phyloP scores from a whole-genome alignment of 2,329 filamentous ascomycete genomes.

The Calonectria leucothoes region DNA sequence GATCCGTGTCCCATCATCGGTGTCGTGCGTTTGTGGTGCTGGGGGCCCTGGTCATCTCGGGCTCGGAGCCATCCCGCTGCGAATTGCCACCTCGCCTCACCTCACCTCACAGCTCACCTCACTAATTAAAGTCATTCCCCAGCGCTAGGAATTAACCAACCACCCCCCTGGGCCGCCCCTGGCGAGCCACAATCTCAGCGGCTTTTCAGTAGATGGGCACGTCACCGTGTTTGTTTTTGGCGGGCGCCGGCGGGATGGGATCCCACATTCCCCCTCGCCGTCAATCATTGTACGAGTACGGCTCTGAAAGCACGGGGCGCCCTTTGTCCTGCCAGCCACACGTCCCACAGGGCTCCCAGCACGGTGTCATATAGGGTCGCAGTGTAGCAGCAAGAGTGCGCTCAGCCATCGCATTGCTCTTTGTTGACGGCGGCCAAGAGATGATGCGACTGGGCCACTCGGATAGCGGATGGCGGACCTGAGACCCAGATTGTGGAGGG shows the following conservation, averaged over 20 bases:
- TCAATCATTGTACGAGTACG: conserved; percentile 6
- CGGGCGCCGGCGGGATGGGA: background rate
- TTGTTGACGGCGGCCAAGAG: background rate
- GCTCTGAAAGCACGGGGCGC: background rate
- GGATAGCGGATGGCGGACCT: conserved; percentile 11
- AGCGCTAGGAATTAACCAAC: background rate
- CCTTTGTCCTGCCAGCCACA: background rate
- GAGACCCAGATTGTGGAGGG: conserved; percentile 16
- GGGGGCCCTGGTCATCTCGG: background rate
- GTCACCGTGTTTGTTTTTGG: background rate
- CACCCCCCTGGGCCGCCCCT: background rate
- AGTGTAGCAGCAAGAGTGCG: background rate
- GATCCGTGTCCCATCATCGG: conserved; percentile 11
- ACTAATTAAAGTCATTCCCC: conserved; percentile 3
- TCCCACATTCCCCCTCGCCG: background rate
- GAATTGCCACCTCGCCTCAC: conserved; percentile 4
- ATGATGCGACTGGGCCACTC: conserved; percentile 15
- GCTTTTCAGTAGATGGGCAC: background rate
- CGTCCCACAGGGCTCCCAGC: background rate
- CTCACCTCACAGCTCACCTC: conserved; percentile 3
- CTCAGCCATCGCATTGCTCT: background rate
- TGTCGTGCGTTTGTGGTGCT: background rate
- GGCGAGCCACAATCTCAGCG: background rate
- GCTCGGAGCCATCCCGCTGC: background rate
- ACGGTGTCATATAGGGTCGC: background rate